Percentiles rank a stretch among this genome's conserved stretches.
Conservation (phyloP, 2,329 filamentous ascomycete genomes). For the Epichloe coenophiala region DNA sequence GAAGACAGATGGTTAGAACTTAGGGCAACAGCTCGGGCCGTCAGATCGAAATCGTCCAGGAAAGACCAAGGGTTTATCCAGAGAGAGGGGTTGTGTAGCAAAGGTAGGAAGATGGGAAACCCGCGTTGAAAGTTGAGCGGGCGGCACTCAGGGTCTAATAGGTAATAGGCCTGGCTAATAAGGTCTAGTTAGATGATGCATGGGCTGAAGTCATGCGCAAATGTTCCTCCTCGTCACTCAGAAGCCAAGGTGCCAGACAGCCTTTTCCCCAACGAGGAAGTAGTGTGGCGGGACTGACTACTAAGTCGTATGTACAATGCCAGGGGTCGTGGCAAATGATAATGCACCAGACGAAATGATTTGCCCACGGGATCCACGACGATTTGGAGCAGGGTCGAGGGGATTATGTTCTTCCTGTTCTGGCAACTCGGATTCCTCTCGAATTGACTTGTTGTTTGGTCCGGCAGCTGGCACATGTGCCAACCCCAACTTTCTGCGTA, state of each 20-base stretch:
- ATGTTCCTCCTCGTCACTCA: neutral
- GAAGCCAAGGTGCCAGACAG: neutral
- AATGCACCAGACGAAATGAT: too few relatives aligned
- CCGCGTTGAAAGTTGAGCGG: neutral
- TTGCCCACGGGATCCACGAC: too few relatives aligned
- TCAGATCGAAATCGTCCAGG: neutral
- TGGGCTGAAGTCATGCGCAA: neutral
- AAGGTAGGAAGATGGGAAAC: neutral
- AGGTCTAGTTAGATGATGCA: neutral
- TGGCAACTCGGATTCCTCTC: too few relatives aligned
- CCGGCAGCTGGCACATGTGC: too few relatives aligned
- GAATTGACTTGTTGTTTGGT: too few relatives aligned
- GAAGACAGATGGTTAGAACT: too few relatives aligned
- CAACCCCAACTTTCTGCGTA: too few relatives aligned
- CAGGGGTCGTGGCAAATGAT: too few relatives aligned
- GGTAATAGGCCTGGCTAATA: neutral
- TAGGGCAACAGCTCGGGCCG: neutral
- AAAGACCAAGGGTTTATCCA: neutral
- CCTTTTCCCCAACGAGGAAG: neutral
- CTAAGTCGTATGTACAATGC: too few relatives aligned
- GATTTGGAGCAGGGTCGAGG: too few relatives aligned
- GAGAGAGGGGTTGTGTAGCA: neutral
- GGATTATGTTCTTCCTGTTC: too few relatives aligned
- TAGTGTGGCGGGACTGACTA: too few relatives aligned
- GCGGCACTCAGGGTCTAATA: slow-evolving; percentile 2